Base-by-base conservation (phyloP, 805 yeast genomes). In the Ogataea populi-albae region DNA sequence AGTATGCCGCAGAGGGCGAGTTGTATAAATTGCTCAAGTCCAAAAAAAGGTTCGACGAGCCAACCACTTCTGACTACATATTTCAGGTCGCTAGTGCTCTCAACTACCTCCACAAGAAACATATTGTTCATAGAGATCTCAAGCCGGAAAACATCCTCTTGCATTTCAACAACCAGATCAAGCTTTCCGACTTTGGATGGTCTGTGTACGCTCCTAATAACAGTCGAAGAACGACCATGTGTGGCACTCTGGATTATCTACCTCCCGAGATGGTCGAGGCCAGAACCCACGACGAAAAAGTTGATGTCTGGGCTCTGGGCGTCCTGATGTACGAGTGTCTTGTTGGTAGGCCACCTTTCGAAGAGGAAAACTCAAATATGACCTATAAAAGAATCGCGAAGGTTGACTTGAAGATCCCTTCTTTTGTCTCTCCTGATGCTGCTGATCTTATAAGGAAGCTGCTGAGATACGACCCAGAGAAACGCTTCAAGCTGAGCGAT, bases 181-280 rank as follows among this genome's bases (percentile, higher is more conserved):
- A 89, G 57, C 70, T 91, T 24, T 82, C 96, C 14, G 98, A 91
- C 62, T 91, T 93, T 57, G 98, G 98, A 10, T 91, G 97, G 97
- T 83, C 95, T 37, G 91, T 89, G 44, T 79, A 78, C 47, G 72
- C 84, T 0, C 76, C 77, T 1, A 62, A 73, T 6, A 40, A 28
- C 11, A 43, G 43, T 10, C 73, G 75, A 43, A 66, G 96, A 51
- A 69, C 78, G 11, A 91, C 98, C 0, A 74, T 93, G 66, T 93
- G 98, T 61, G 98, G 98, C 0, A 93, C 98, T 0, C 66, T 91
- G 26, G 98, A 93, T 61, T 91, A 91, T 50, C 62, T 93, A 11
- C 94, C 98, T 0, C 98, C 98, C 6, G 98, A 91, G 62, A 81
- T 93, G 84, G 86, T 91, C 5, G 93, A 83, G 43, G 79, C 85